phyloP scores from a whole-genome alignment of 306 rosid genomes.

The Vigna reflexopilosa region DNA sequence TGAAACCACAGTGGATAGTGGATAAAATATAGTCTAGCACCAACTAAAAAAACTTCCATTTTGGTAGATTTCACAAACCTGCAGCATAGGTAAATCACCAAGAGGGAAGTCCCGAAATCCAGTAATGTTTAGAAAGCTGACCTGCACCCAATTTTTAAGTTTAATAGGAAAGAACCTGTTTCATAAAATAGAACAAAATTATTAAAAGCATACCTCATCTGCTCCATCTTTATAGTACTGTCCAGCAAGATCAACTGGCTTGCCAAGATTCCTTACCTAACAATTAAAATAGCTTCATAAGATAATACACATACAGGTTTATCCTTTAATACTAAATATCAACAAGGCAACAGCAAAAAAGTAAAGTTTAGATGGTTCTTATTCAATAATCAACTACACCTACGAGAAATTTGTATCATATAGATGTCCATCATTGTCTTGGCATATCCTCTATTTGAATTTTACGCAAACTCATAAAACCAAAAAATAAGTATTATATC shows the following conservation, averaged over 20 bases:
- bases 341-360: too few species aligned
- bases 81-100: slow-evolving; percentile 97
- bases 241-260: slow-evolving; percentile 96
- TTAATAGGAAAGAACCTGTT: slow-evolving; percentile 36
- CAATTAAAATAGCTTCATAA: slow-evolving; percentile 37
- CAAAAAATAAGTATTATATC: slow-evolving; percentile 22
- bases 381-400: slow-evolving; percentile 2
- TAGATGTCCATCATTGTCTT: slow-evolving; percentile 4
- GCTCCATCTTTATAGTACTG: slow-evolving; percentile 95
- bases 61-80: slow-evolving; percentile 61
- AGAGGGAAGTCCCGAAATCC: slow-evolving; percentile 98
- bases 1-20: background rate
- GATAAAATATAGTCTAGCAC: background rate
- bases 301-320: slow-evolving; percentile 37
- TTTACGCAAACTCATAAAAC: slow-evolving; percentile 15
- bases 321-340: background rate
- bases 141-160: slow-evolving; percentile 54
- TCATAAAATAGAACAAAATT: slow-evolving; percentile 31
- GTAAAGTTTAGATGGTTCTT: background rate
- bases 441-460: background rate
- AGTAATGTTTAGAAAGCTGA: slow-evolving; percentile 90
- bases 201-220: slow-evolving; percentile 77
- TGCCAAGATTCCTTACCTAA: slow-evolving; percentile 95
- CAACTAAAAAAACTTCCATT: background rate
- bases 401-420: background rate